Conservation (phyloP, 306 rosid genomes). For the Canavalia gladiata region DNA sequence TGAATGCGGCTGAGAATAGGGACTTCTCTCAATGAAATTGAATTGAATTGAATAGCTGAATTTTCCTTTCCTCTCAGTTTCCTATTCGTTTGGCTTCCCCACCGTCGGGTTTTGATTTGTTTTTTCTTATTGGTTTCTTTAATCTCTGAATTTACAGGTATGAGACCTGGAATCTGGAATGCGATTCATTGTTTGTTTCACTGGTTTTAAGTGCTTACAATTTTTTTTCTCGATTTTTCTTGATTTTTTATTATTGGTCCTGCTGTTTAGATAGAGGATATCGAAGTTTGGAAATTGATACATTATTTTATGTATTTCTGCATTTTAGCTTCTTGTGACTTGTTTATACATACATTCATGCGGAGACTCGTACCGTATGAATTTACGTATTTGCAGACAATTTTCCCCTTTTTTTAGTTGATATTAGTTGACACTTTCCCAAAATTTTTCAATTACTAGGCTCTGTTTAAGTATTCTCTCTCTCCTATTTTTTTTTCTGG, state of each 20-base stretch:
- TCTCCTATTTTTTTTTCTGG: neutral
- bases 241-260: constrained; percentile 32
- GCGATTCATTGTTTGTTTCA: constrained; percentile 29
- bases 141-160: constrained; percentile 12
- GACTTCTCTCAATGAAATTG: constrained; percentile 21
- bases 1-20: constrained; percentile 4
- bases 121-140: neutral
- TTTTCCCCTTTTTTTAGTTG: neutral
- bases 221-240: constrained; percentile 12
- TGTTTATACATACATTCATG: neutral
- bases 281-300: constrained; percentile 17
- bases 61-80: neutral
- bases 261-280: constrained; percentile 44
- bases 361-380: neutral
- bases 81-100: constrained; percentile 22
- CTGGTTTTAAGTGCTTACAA: neutral
- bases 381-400: neutral
- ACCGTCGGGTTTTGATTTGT: neutral
- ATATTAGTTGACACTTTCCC: neutral
- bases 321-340: neutral
- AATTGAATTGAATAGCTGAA: neutral
- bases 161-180: neutral
- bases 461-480: neutral
- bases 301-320: neutral
- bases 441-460: neutral